A percentile compares a stretch with the other conserved stretches of the same genome.
phyloP scores from a whole-genome alignment of 2,329 filamentous ascomycete species.

The Colletotrichum sp. region DNA sequence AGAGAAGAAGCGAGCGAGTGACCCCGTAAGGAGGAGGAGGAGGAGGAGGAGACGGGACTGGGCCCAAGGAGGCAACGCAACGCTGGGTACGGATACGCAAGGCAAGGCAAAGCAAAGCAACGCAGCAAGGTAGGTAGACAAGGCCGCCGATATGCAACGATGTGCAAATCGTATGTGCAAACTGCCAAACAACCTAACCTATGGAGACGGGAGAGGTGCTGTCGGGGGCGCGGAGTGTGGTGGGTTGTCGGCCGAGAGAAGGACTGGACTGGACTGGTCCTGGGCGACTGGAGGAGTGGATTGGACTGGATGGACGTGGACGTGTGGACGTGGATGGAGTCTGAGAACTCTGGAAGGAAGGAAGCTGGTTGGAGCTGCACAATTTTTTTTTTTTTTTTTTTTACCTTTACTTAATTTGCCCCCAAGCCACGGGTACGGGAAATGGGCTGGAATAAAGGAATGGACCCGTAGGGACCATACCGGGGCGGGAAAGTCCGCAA shows the following conservation, averaged over 20 bases:
- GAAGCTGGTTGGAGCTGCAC: neutral
- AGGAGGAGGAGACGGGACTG: neutral
- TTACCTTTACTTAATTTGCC: too few relatives aligned
- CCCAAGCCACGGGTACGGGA: too few relatives aligned
- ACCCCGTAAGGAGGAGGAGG: neutral
- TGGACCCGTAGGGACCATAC: too few relatives aligned
- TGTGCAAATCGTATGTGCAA: constrained; percentile 2
- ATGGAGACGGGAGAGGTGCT: neutral
- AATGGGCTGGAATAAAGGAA: too few relatives aligned
- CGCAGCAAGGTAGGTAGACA: neutral
- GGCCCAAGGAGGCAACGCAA: neutral
- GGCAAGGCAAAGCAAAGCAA: neutral
- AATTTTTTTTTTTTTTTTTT: neutral
- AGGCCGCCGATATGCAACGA: neutral
- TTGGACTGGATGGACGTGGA: neutral
- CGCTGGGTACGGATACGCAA: neutral
- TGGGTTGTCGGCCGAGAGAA: constrained; percentile 15
- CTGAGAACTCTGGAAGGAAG: neutral
- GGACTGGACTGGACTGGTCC: neutral
- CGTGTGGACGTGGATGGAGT: neutral
- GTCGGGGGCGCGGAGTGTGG: neutral
- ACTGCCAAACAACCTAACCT: neutral
- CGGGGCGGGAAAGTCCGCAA: too few relatives aligned
- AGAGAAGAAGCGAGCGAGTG: constrained; percentile 11
- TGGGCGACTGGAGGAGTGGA: neutral